A percentile compares a stretch with the other conserved stretches of the same genome.
Evolutionary conservation across 768 basidiomycete species (phyloP).

Genomic region (Russula virescens): DNA sequence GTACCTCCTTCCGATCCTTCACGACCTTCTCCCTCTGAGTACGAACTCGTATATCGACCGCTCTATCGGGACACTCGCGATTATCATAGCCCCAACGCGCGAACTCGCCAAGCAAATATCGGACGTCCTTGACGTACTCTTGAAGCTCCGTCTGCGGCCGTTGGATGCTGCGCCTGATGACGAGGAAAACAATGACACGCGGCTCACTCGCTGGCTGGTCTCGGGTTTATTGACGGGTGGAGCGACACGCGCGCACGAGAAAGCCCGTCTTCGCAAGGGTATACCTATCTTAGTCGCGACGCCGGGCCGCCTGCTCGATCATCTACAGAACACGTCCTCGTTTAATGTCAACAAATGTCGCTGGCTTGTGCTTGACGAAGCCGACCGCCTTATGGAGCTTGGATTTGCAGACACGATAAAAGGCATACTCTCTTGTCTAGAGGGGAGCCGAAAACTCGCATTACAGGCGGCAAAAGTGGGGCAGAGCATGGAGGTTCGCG

Average conservation of each 20-base stretch:
- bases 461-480: conserved; percentile 59
- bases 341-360: conserved; percentile 91
- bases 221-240: conserved; percentile 92
- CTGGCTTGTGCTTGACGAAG: conserved; percentile 96
- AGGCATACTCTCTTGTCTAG: conserved; percentile 81
- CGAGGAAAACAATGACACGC: conserved; percentile 36
- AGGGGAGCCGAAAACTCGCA: conserved; percentile 75
- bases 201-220: conserved; percentile 86
- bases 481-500: conserved; percentile 66
- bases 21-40: conserved; percentile 87
- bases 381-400: conserved; percentile 95
- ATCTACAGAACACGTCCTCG: conserved; percentile 90
- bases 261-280: conserved; percentile 90
- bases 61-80: conserved; percentile 88
- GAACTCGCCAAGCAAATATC: conserved; percentile 97
- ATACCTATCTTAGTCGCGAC: conserved; percentile 93
- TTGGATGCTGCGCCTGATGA: conserved; percentile 49
- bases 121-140: conserved; percentile 81
- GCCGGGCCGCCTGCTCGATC: conserved; percentile 91
- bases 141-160: conserved; percentile 67
- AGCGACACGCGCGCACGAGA: conserved; percentile 91
- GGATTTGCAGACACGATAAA: conserved; percentile 95
- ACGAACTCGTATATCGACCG: conserved; percentile 91
- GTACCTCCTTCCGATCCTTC: conserved; percentile 90
- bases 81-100: conserved; percentile 92